Base-by-base conservation (phyloP, 768 basidiomycete genomes). In the Suillus subaureus region DNA sequence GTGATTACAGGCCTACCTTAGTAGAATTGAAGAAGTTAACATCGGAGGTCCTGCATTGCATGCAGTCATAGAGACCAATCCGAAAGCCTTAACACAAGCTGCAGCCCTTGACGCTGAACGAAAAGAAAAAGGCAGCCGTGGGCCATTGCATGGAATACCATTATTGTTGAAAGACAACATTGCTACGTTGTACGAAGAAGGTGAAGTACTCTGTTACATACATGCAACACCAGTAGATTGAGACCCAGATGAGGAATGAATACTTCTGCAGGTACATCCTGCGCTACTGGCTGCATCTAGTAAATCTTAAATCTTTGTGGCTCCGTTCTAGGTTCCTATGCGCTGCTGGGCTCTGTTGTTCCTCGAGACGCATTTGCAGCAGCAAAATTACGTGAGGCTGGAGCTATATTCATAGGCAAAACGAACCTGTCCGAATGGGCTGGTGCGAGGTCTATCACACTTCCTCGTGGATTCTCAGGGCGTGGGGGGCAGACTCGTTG, bases 351-450 rank as follows among this genome's bases (percentile, higher is more conserved):
- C 2, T 74, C 75, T 18, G 66, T 76, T 18, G 73, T 74, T 8
- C 71, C 74, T 21, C 72, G 70, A 18, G 78, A 78, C 57, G 68
- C 78, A 15, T 69, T 67, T 13, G 71, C 73, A 11, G 62, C 70
- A 1, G 70, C 67, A 8, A 70, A 67, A 31, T 62, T 76, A 11
- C 64, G 74, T 21, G 61, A 68, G 56, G 71, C 74, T 2, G 73
- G 72, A 15, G 72, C 72, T 35, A 74, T 75, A 66, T 70, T 75
- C 26, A 57, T 74, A 2, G 74, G 73, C 62, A 86, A 86, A 69
- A 79, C 84, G 2, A 84, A 85, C 66, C 74, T 85, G 7, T 84
- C 84, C 0, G 84, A 86, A 70, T 84, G 77, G 64, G 82, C 85
- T 4, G 76, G 82, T 68, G 61, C 69, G 76, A 42, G 57, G 23